Percentiles rank a stretch among this genome's conserved stretches.
phyloP scores from a whole-genome alignment of 371 early-diverging fungal genomes.

The Mortierella sp. region DNA sequence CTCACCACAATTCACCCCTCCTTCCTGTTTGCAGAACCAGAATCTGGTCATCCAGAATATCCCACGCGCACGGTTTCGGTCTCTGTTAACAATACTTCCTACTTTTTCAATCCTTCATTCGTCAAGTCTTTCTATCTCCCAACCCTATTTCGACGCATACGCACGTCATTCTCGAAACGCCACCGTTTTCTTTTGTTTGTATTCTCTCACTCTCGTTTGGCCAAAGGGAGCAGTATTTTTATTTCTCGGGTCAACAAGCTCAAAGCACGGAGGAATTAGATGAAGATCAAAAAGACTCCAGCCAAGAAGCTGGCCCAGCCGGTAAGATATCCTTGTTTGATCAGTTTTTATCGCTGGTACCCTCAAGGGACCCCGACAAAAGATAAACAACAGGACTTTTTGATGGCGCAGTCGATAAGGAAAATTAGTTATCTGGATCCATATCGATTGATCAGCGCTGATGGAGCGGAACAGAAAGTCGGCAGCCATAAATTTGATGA shows the following conservation, averaged over 20 bases:
- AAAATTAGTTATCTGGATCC: background rate
- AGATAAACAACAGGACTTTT: background rate
- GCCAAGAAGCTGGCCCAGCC: conserved; percentile 74
- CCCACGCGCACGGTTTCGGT: background rate
- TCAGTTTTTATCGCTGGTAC: background rate
- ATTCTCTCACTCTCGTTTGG: background rate
- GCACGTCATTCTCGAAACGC: background rate
- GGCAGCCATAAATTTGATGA: background rate
- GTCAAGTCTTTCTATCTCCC: background rate
- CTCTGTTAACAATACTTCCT: background rate
- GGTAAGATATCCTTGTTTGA: conserved; percentile 60
- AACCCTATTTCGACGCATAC: conserved; percentile 5
- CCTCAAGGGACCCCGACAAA: too few species aligned
- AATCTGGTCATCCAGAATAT: conserved; percentile 3
- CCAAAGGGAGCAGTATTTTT: background rate
- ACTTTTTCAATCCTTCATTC: background rate
- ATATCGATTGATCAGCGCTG: background rate
- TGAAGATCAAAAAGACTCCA: conserved; percentile 80
- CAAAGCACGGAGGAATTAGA: conserved; percentile 29
- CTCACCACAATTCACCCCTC: background rate
- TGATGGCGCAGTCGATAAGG: conserved; percentile 2
- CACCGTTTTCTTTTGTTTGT: background rate
- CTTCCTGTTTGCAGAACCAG: background rate
- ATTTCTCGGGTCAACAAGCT: conserved; percentile 1
- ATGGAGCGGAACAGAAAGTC: background rate